Base-by-base conservation (phyloP, 768 basidiomycete genomes). In the Gloeopeniophorella convolvens region DNA sequence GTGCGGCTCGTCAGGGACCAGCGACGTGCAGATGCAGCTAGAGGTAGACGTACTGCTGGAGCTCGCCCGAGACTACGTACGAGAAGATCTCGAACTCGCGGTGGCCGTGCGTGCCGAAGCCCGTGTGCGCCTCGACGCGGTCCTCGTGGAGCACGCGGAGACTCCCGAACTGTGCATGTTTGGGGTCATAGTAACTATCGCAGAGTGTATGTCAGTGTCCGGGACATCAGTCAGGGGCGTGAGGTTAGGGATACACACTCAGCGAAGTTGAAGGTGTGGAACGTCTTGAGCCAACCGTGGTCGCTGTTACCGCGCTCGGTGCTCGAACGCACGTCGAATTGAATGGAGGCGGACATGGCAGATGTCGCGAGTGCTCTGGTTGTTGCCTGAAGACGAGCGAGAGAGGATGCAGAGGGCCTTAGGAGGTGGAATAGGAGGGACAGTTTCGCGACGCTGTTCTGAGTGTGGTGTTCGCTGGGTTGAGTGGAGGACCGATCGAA, bases 111-210 rank as follows among this genome's bases (percentile, higher is more conserved):
- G 82, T 85, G 3, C 89, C 91, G 58, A 98, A 97, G 0, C 95
- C 95, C 12, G 79, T 83, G 15, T 67, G 62, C 5, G 89, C 69
- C 3, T 74, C 77, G 34, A 94, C 89, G 26, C 90, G 82, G 59
- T 92, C 90, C 66, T 96, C 93, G 69, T 96, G 96, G 66, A 96
- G 82, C 33, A 97, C 89, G 8, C 93, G 79, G 1, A 98, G 77
- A 13, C 78, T 60, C 2, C 93, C 89, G 58, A 79, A 94, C 2
- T 69, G 65, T 34, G 78, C 70, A 58, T 51, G 50, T 31, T 9
- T 15, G 6, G 36, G 36, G 12, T 45, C 44, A 15, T 16, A 12
- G 21, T 51, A 51, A 21, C 50, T 51, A 12, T 33, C 24, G 20
- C 13, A 33, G 9, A 8, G 18, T 20, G 15, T 13, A 27, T 4